phyloP scores from a whole-genome alignment of 73 alveolate species.

The Paramecium caudatum region DNA sequence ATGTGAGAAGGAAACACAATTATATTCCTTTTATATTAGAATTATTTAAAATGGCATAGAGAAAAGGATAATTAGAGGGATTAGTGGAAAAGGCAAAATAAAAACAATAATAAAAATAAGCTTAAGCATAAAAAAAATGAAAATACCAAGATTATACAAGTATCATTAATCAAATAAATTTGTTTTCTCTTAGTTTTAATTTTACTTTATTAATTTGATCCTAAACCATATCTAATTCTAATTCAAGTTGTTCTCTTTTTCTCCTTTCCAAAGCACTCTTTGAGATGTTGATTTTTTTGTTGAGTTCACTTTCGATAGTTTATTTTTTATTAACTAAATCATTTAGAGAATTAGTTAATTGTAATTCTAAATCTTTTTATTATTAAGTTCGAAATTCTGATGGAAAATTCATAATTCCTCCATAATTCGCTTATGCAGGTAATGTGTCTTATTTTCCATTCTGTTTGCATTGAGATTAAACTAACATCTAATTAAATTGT shows the following conservation, averaged over 20 bases:
- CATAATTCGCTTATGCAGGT: not conserved
- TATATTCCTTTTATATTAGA: slow-evolving; percentile 75
- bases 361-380: not conserved
- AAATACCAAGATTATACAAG: slow-evolving; percentile 15
- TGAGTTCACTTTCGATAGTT: slow-evolving; percentile 59
- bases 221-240: slow-evolving; percentile 4
- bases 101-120: slow-evolving; percentile 38
- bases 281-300: slow-evolving; percentile 19
- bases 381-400: slow-evolving; percentile 45
- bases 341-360: not conserved
- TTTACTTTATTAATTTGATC: slow-evolving; percentile 45
- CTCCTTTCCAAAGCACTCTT: slow-evolving; percentile 15
- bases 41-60: slow-evolving; percentile 66
- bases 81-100: slow-evolving; percentile 73
- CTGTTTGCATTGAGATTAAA: not conserved
- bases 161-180: slow-evolving; percentile 44
- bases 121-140: not conserved
- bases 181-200: slow-evolving; percentile 49
- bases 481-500: not conserved
- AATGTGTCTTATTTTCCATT: not conserved
- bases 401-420: slow-evolving; percentile 59
- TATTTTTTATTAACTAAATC: slow-evolving; percentile 31
- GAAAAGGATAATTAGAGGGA: slow-evolving; percentile 75
- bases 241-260: slow-evolving; percentile 30
- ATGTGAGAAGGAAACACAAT: slow-evolving; percentile 65